A percentile compares a stretch with the other conserved stretches of the same genome.
phyloP scores from a whole-genome alignment of 2,329 filamentous ascomycete genomes.

The Magnaporthiopsis rhizophila region DNA sequence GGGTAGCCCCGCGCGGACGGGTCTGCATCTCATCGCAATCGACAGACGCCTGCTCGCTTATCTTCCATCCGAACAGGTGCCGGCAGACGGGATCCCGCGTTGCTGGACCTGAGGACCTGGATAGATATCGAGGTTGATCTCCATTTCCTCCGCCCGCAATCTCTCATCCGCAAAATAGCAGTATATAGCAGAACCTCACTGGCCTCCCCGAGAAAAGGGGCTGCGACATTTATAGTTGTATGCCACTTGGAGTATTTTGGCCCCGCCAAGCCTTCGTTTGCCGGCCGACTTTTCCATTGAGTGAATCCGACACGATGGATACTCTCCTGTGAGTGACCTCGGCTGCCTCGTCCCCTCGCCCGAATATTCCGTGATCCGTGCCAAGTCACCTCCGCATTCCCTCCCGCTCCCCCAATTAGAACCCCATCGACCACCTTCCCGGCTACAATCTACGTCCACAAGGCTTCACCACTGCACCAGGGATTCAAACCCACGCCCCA shows the following conservation, averaged over 20 bases:
- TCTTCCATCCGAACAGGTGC: neutral
- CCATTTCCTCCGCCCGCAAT: neutral
- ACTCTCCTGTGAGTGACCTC: slow-evolving; percentile 10
- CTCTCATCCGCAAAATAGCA: neutral
- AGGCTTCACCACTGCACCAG: neutral
- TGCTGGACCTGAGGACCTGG: neutral
- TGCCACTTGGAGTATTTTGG: neutral
- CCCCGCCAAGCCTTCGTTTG: neutral
- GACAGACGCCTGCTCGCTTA: neutral
- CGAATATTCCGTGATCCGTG: neutral
- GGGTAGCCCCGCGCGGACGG: neutral
- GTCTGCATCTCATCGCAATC: neutral
- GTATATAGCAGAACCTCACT: neutral
- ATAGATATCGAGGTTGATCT: neutral
- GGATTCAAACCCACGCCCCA: neutral
- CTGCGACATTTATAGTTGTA: neutral
- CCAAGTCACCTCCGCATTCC: neutral
- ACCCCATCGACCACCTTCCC: neutral
- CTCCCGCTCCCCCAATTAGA: neutral
- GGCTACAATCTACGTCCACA: neutral
- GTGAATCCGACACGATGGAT: slow-evolving; percentile 7
- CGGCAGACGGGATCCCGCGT: neutral
- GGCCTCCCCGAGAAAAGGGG: neutral
- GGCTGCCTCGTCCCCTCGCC: neutral
- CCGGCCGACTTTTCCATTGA: neutral